Evolutionary conservation across 2,329 filamentous ascomycete genomes (phyloP).

Genomic region (Paecilomyces fulvus): DNA sequence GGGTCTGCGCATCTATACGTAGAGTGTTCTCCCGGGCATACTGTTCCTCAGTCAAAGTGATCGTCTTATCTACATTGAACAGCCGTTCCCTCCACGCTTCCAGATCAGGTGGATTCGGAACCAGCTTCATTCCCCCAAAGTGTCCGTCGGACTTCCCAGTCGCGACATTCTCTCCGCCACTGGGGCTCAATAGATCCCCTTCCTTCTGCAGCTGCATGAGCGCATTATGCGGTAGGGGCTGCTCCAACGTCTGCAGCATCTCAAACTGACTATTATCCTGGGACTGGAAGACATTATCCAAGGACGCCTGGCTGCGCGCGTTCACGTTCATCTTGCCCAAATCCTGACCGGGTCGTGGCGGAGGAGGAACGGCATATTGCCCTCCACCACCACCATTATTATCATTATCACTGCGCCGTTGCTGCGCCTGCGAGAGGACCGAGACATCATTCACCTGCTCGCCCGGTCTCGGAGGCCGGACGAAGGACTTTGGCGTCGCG

Average conservation of each 20-base stretch:
- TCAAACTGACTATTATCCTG: slow-evolving; percentile 10
- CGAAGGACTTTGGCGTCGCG: slow-evolving; percentile 4
- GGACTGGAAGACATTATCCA: neutral
- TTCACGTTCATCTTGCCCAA: no score
- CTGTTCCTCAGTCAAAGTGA: slow-evolving; percentile 66
- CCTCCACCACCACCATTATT: neutral
- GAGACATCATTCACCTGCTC: slow-evolving; percentile 11
- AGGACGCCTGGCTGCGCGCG: neutral
- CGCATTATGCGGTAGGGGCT: slow-evolving; percentile 12
- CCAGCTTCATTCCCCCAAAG: slow-evolving; percentile 41
- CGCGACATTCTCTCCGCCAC: slow-evolving; percentile 1
- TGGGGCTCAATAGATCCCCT: slow-evolving; percentile 12
- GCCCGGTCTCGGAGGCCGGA: slow-evolving; percentile 8
- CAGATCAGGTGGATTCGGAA: slow-evolving; percentile 60
- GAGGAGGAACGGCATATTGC: slow-evolving; percentile 2
- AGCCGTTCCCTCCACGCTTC: slow-evolving; percentile 61
- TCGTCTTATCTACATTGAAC: slow-evolving; percentile 66
- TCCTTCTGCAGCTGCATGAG: slow-evolving; percentile 15
- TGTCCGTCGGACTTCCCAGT: slow-evolving; percentile 12
- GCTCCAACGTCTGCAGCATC: slow-evolving; percentile 11
- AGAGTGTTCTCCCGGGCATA: slow-evolving; percentile 31
- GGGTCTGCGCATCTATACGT: slow-evolving; percentile 2
- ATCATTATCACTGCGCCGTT: slow-evolving; percentile 2
- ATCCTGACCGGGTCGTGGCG: slow-evolving; percentile 1
- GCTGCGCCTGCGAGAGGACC: slow-evolving; percentile 1